Evolutionary conservation across 1,139 yeast genomes (phyloP).

Genomic region (Maudiozyma humilis): DNA sequence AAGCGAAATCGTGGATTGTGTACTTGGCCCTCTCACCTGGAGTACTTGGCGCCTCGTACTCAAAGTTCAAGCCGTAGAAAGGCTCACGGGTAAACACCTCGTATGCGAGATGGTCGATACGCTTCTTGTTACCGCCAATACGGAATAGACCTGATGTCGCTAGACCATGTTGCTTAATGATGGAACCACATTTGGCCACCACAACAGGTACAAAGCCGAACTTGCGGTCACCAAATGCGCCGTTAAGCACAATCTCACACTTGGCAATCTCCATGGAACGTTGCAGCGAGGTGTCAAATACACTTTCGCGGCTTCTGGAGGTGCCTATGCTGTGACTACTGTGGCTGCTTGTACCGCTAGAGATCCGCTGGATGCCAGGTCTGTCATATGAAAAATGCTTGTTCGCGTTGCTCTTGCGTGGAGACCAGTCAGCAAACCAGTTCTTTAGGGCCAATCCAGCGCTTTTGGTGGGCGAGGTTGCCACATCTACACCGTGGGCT

Average conservation of each 20-base stretch:
- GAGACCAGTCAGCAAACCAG: constrained; percentile 2
- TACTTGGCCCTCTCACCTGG: constrained; percentile 71
- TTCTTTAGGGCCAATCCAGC: background rate
- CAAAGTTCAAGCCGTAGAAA: constrained; percentile 66
- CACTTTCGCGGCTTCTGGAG: background rate
- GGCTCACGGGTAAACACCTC: constrained; percentile 70
- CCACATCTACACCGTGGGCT: background rate
- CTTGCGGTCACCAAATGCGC: constrained; percentile 3
- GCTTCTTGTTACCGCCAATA: constrained; percentile 78
- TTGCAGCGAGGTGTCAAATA: constrained; percentile 72
- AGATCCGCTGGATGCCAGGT: background rate
- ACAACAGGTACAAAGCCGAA: constrained; percentile 33
- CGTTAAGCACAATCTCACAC: constrained; percentile 11
- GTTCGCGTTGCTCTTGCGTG: background rate
- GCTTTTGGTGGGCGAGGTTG: background rate
- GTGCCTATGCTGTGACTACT: background rate
- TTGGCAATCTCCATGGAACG: constrained; percentile 56
- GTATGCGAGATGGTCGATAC: constrained; percentile 72
- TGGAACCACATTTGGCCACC: constrained; percentile 87
- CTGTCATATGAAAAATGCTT: background rate
- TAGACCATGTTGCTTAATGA: constrained; percentile 61
- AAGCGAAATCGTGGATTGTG: constrained; percentile 92
- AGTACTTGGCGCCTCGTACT: constrained; percentile 23
- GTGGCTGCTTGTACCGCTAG: background rate
- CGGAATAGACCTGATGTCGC: constrained; percentile 82